Base-by-base conservation (phyloP, 192 early-diverging fungal species). In the Coemansia furcata region DNA sequence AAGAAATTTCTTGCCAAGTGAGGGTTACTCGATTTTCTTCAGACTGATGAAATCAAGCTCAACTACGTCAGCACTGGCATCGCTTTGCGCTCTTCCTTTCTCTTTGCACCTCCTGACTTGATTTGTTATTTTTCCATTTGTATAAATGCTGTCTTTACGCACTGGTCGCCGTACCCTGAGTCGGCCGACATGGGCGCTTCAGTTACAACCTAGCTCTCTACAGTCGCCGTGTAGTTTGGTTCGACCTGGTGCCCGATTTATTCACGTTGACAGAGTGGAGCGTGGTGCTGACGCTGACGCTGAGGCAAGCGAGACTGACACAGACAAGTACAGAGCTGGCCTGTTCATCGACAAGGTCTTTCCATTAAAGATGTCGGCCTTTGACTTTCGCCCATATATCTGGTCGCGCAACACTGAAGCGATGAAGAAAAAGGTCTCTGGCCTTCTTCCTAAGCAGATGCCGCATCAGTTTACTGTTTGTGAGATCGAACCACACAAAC, bases 271-370 rank as follows among this genome's bases (percentile, higher is more conserved):
- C 47, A 61, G 65, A 35, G 29, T 63, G 3, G 68, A 63, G 19
- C 40, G 14, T 10, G 43, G 40, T 35, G 62, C 59, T 35, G 55
- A 36, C 10, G 14, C 30, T 33, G 29, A 26, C 19, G 61, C 62
- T 19, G 44, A 55, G 19, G 39, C 40, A 32, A 21, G 30, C 19
- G 60, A 57, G 8, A 21, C 5, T 1, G 35, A 29, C n/a, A 72
- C 23, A 40, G 35, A 19, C n/a, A 75, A 35, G 49, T 80, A 76
- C 57, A 72, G 54, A 26, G 84, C 81, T 0, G 73, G 70, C 36
- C 54, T 85, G 60, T 85, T 73, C 39, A 75, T 83, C 37, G 78
- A 77, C 66, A 83, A 80, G 37, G 63, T 80, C 30, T 85, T 80
- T 69, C 84, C 84, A 58, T 58, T 85, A 11, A 83, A 83, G 60